Conservation (phyloP, 148 eudicot species). For the Hydrangea macrophylla region DNA sequence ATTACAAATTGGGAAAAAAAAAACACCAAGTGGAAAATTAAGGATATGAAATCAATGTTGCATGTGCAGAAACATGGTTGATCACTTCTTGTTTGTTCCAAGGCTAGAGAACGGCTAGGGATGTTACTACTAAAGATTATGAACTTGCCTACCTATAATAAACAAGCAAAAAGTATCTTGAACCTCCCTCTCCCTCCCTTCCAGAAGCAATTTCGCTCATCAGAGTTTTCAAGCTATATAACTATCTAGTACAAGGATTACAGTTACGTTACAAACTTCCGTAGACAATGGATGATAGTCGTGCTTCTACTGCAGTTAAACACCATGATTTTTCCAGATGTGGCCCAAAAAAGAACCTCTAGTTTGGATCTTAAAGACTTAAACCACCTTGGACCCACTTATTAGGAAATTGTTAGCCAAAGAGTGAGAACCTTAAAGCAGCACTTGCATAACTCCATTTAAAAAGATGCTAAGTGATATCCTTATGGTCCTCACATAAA, state of each 20-base stretch:
- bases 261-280: too few relatives aligned
- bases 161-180: too few relatives aligned
- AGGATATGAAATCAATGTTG: background rate
- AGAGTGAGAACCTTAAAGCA: background rate
- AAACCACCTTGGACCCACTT: background rate
- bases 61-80: background rate
- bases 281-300: too few relatives aligned
- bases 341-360: background rate
- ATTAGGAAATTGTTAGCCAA: background rate
- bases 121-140: too few relatives aligned
- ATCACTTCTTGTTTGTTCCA: background rate
- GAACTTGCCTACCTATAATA: too few relatives aligned
- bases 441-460: background rate
- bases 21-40: background rate
- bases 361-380: constrained; percentile 3
- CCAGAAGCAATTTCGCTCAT: background rate
- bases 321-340: background rate
- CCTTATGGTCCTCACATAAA: too few relatives aligned
- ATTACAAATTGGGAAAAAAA: background rate
- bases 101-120: background rate
- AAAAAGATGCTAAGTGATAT: too few relatives aligned
- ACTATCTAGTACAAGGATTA: too few relatives aligned
- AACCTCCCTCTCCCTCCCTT: background rate
- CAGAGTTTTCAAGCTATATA: background rate
- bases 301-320: background rate